Base-by-base conservation (phyloP, 805 yeast species). In the Cyberlindnera maclurae region DNA sequence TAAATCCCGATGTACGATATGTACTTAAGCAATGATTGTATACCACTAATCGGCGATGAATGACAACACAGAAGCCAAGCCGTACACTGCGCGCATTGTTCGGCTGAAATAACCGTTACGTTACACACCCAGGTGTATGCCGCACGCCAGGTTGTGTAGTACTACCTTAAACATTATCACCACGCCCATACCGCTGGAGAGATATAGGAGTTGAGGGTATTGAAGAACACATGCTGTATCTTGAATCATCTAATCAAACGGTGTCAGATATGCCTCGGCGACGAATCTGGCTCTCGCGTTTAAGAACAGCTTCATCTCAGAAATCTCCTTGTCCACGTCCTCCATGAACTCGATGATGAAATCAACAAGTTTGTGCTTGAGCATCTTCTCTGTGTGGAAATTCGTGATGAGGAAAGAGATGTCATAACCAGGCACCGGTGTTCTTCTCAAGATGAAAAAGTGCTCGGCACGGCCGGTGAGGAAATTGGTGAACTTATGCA, bases 331-430 rank as follows among this genome's bases (percentile, higher is more conserved):
- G 63, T 93, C 98, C 15, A 93, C 98, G 57, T 89, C 98, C 63
- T 93, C 97, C 97, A 93, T 89, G 62, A 93, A 93, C 66, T 93
- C 97, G 51, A 93, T 87, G 51, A 93, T 89, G 62, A 93, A 93
- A 62, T 93, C 98, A 32, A 93, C 95, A 52, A 93, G 73, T 64
- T 93, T 93, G 54, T 82, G 89, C 66, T 93, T 90, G 65, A 89
- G 75, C 96, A 93, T 87, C 49, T 82, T 82, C 62, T 90, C 96
- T 10, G 96, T 88, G 63, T 93, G 98, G 64, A 79, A 80, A 64
- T 90, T 93, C 32, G 97, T 90, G 51, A 93, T 77, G 57, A 93
- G 70, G 59, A 93, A 93, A 16, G 96, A 86, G 47, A 93, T 88
- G 57, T 90, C 96, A 60, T 85, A 93, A 34, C 95, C 96, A 47